Conservation (phyloP, 805 yeast species). For the Zygosaccharomyces kombuchaensis region DNA sequence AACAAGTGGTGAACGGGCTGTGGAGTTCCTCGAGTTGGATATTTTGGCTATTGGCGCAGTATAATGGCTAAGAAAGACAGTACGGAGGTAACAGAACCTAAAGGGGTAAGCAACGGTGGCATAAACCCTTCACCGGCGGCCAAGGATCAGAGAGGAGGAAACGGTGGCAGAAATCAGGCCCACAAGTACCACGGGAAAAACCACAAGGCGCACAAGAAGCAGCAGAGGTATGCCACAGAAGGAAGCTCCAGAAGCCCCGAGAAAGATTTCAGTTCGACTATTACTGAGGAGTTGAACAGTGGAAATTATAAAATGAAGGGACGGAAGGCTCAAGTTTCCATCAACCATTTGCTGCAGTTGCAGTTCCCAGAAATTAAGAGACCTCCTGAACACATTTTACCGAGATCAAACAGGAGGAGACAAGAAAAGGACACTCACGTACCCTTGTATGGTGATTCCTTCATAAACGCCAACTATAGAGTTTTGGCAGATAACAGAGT, state of each 20-base stretch:
- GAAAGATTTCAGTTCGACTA: constrained; percentile 27
- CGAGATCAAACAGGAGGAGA: constrained; percentile 19
- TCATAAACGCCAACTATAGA: constrained; percentile 78
- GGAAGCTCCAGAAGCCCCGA: constrained; percentile 1
- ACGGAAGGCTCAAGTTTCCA: constrained; percentile 44
- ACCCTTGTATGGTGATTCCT: constrained; percentile 58
- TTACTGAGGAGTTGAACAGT: constrained; percentile 35
- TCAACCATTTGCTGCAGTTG: constrained; percentile 65
- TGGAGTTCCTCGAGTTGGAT: not conserved
- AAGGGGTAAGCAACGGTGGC: not conserved
- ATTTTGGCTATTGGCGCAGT: not conserved
- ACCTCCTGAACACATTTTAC: constrained; percentile 8
- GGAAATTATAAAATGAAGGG: constrained; percentile 36
- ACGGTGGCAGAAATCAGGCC: constrained; percentile 5
- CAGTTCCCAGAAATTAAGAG: constrained; percentile 42
- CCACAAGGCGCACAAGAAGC: constrained; percentile 11
- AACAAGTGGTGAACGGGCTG: not conserved
- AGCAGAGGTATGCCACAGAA: constrained; percentile 6
- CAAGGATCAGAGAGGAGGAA: not conserved
- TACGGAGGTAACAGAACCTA: not conserved
- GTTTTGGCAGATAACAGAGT: constrained; percentile 69
- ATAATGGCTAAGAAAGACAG: constrained; percentile 5
- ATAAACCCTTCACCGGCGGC: not conserved
- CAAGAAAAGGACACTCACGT: constrained; percentile 35
- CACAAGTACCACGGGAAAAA: constrained; percentile 11